These are phyloP conservation scores for Rusavskia elegans DNA, from an alignment of 495 filamentous ascomycete species.

Conservation along the genomic window DNA sequence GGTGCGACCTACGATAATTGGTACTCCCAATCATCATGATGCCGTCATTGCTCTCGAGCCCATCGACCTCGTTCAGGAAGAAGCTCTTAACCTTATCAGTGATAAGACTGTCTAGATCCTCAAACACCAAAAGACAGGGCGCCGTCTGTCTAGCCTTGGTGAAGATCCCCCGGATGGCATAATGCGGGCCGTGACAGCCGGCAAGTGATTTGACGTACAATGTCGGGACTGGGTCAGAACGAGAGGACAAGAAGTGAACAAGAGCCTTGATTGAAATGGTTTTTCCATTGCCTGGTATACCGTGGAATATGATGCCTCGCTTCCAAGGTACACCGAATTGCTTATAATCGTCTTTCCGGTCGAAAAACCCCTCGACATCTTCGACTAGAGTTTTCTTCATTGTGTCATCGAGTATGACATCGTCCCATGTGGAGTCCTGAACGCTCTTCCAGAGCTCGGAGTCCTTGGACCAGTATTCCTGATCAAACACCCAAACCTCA, in stretches of 20 bases:
- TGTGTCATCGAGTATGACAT: slow-evolving; percentile 28
- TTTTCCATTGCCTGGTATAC: slow-evolving; percentile 47
- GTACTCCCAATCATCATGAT: slow-evolving; percentile 49
- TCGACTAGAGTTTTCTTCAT: slow-evolving; percentile 26
- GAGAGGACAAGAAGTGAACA: slow-evolving; percentile 37
- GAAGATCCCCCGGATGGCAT: slow-evolving; percentile 23
- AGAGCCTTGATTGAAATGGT: slow-evolving; percentile 53
- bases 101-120: slow-evolving; percentile 50
- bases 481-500: slow-evolving; percentile 18
- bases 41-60: slow-evolving; percentile 48
- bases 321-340: slow-evolving; percentile 30
- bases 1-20: slow-evolving; percentile 28
- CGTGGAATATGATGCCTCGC: slow-evolving; percentile 11
- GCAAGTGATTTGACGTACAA: slow-evolving; percentile 38
- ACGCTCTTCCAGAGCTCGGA: slow-evolving; percentile 23
- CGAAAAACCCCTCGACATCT: slow-evolving; percentile 28
- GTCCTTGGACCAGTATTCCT: slow-evolving; percentile 20
- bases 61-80: slow-evolving; percentile 59
- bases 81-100: slow-evolving; percentile 34
- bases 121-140: slow-evolving; percentile 39
- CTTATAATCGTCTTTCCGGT: slow-evolving; percentile 24
- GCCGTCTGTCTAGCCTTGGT: slow-evolving; percentile 25
- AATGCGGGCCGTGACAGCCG: slow-evolving; percentile 15
- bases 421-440: slow-evolving; percentile 25
- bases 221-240: slow-evolving; percentile 25